phyloP scores from a whole-genome alignment of 192 early-diverging fungal species.

The Podila horticola region DNA sequence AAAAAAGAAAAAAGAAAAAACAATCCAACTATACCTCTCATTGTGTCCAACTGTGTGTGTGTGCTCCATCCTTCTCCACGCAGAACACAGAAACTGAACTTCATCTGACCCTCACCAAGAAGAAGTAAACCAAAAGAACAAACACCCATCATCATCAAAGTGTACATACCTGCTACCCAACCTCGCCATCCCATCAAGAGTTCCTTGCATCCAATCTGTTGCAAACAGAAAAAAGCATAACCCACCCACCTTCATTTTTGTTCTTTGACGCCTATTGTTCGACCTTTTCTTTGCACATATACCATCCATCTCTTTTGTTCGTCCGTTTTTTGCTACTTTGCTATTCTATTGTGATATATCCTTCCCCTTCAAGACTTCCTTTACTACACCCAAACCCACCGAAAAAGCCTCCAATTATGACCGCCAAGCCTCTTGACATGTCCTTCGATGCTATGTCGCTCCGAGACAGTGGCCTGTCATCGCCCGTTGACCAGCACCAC shows the following conservation, averaged over 20 bases:
- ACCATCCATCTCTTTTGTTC: neutral
- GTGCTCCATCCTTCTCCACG: no score
- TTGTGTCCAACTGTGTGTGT: no score
- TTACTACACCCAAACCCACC: neutral
- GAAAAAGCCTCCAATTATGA: slow-evolving; percentile 25
- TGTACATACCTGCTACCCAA: no score
- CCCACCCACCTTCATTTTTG: neutral
- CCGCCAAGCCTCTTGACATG: slow-evolving; percentile 51
- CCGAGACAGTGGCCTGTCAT: slow-evolving; percentile 40
- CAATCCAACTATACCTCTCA: no score
- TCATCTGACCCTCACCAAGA: no score
- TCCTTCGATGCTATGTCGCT: slow-evolving; percentile 48
- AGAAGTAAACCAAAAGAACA: no score
- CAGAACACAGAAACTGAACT: no score
- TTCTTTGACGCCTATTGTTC: neutral
- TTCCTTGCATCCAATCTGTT: no score
- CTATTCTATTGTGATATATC: no score
- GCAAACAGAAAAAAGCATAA: neutral
- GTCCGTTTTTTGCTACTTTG: neutral
- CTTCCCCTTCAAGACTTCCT: neutral
- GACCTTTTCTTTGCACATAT: slow-evolving; percentile 3
- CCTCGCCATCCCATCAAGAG: no score
- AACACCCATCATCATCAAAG: no score
- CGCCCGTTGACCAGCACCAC: slow-evolving; percentile 41
- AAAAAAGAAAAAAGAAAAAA: no score